Conservation (phyloP, 805 yeast genomes). For the Hanseniaspora taiwanica region DNA sequence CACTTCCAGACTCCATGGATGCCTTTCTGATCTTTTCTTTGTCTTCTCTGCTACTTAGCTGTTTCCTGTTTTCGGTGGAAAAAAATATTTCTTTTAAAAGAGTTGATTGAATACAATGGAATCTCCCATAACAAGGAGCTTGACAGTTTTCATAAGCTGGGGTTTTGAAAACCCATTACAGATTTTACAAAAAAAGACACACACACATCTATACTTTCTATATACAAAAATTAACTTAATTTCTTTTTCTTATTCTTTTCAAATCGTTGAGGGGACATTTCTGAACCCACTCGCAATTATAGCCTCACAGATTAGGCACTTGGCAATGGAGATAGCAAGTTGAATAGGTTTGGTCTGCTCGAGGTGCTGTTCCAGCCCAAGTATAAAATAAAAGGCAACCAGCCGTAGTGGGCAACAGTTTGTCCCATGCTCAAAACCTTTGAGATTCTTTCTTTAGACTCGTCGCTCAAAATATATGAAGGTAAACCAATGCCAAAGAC, state of each 20-base stretch:
- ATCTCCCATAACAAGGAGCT: no score
- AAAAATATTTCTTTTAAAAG: no score
- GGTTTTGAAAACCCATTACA: no score
- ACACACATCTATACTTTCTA: no score
- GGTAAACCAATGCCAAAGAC: slow-evolving; percentile 21
- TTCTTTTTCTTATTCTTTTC: no score
- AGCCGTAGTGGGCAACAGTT: slow-evolving; percentile 87
- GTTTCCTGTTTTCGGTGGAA: not conserved
- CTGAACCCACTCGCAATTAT: no score
- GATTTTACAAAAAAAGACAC: no score
- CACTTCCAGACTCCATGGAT: no score
- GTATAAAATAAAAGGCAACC: slow-evolving; percentile 90
- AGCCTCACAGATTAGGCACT: slow-evolving; percentile 15
- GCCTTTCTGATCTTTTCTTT: not conserved
- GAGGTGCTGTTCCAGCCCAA: slow-evolving; percentile 76
- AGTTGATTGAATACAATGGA: no score
- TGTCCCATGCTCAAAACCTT: slow-evolving; percentile 73
- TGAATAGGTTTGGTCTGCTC: slow-evolving; percentile 70
- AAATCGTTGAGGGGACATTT: no score
- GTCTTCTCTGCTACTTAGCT: not conserved
- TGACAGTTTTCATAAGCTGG: no score
- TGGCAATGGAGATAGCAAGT: slow-evolving; percentile 25
- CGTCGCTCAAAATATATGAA: slow-evolving; percentile 25
- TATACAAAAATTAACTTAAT: no score
- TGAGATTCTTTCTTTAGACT: slow-evolving; percentile 67